phyloP scores from a whole-genome alignment of 108 stramenopile genomes.

The Cyclotella cryptica region DNA sequence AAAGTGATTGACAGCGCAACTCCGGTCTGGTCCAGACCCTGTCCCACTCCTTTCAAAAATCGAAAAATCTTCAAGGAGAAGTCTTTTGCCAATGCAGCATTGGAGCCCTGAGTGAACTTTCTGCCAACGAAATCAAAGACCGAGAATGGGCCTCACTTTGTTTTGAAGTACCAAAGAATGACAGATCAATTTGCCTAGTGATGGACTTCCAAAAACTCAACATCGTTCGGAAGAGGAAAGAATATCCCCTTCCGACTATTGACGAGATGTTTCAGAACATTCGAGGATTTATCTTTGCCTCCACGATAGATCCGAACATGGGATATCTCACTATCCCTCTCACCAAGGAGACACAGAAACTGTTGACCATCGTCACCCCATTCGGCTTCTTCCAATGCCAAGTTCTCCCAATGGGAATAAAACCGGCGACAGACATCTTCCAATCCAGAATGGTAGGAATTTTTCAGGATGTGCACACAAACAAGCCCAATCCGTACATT shows the following conservation, averaged over 20 bases:
- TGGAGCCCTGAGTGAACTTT: conserved; percentile 3
- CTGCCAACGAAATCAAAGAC: conserved; percentile 4
- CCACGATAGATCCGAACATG: conserved; percentile 14
- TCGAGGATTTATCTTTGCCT: background rate
- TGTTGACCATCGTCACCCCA: conserved; percentile 11
- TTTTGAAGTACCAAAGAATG: conserved; percentile 19
- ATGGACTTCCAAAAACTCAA: conserved; percentile 27
- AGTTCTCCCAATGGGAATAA: conserved; percentile 12
- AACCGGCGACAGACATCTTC: conserved; percentile 22
- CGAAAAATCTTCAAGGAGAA: conserved; percentile 13
- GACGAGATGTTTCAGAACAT: conserved; percentile 7
- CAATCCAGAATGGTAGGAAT: conserved; percentile 14
- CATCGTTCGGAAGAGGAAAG: background rate
- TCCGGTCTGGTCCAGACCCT: conserved; percentile 4
- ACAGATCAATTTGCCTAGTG: conserved; percentile 11
- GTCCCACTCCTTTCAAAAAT: conserved; percentile 17
- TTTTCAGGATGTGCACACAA: background rate
- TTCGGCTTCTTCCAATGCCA: conserved; percentile 3
- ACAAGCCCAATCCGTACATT: conserved; percentile 8
- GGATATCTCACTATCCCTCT: conserved; percentile 25
- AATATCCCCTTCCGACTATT: conserved; percentile 1
- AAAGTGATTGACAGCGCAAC: conserved; percentile 1
- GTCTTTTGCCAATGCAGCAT: conserved; percentile 3
- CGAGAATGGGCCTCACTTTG: conserved; percentile 18
- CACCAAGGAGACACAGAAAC: background rate